Evolutionary conservation across 2,329 filamentous ascomycete species (phyloP).

Genomic region (Paecilomyces formosus): DNA sequence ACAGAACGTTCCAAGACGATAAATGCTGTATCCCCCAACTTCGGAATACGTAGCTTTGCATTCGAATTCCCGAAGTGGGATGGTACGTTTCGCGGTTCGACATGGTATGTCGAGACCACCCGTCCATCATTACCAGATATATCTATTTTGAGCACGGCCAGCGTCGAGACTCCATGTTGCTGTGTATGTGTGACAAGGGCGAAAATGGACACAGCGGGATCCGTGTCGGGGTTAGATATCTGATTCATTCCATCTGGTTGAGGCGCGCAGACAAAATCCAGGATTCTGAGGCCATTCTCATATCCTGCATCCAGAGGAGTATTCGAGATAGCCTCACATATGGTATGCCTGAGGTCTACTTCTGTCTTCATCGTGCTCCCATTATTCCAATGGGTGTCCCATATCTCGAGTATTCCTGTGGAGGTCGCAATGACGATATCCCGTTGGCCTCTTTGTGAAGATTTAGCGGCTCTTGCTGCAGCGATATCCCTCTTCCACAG

Average conservation of each 20-base stretch:
- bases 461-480: slow-evolving; percentile 67
- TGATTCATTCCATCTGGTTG: slow-evolving; percentile 8
- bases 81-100: slow-evolving; percentile 57
- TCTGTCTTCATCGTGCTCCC: slow-evolving; percentile 69
- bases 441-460: slow-evolving; percentile 69
- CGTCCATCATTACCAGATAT: slow-evolving; percentile 47
- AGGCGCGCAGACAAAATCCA: slow-evolving; percentile 66
- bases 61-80: slow-evolving; percentile 33
- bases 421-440: slow-evolving; percentile 73
- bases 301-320: slow-evolving; percentile 46
- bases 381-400: slow-evolving; percentile 83
- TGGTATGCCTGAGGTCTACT: slow-evolving; percentile 58
- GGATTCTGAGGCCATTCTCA: slow-evolving; percentile 58
- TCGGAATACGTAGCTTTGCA: slow-evolving; percentile 69
- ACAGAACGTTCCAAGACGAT: slow-evolving; percentile 72
- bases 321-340: slow-evolving; percentile 56
- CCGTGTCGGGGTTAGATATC: slow-evolving; percentile 38
- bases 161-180: slow-evolving; percentile 23
- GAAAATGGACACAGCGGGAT: slow-evolving; percentile 49
- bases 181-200: slow-evolving; percentile 52
- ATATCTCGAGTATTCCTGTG: slow-evolving; percentile 71
- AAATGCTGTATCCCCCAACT: slow-evolving; percentile 72
- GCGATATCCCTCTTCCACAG: slow-evolving; percentile 69
- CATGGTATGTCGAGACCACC: slow-evolving; percentile 60
- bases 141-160: slow-evolving; percentile 66